These are phyloP conservation scores for Schizonepeta tenuifolia DNA, from an alignment of 257 asterid species.

Conservation along the genomic window DNA sequence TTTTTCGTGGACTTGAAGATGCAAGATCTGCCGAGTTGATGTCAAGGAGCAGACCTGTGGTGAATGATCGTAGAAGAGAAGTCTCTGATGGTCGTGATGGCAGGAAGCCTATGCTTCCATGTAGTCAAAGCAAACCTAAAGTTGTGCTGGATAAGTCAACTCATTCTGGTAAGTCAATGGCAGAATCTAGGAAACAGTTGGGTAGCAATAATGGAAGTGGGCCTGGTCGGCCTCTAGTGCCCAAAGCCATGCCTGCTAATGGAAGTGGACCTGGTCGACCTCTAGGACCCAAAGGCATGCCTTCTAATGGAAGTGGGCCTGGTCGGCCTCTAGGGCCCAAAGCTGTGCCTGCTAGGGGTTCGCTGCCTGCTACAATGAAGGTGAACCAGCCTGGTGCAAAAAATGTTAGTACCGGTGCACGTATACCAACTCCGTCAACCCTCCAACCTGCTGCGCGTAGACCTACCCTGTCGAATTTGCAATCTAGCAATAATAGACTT, in stretches of 20 bases:
- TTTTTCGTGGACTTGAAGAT: slow-evolving; percentile 82
- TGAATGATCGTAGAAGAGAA: slow-evolving; percentile 49
- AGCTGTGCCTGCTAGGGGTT: slow-evolving; percentile 48
- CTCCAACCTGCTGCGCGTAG: slow-evolving; percentile 38
- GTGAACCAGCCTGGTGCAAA: slow-evolving; percentile 40
- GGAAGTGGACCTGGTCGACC: slow-evolving; percentile 90
- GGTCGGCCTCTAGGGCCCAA: slow-evolving; percentile 70
- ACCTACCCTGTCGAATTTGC: slow-evolving; percentile 35
- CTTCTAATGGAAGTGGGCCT: slow-evolving; percentile 45
- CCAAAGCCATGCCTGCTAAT: slow-evolving; percentile 51
- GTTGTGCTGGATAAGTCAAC: slow-evolving; percentile 43
- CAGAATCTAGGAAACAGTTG: slow-evolving; percentile 53
- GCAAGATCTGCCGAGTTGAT: slow-evolving; percentile 49
- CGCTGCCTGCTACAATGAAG: slow-evolving; percentile 47
- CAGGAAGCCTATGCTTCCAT: slow-evolving; percentile 39
- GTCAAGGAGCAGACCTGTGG: slow-evolving; percentile 48
- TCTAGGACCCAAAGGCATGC: slow-evolving; percentile 44
- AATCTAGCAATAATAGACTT: slow-evolving; percentile 42
- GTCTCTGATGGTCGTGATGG: slow-evolving; percentile 46
- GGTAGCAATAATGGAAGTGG: slow-evolving; percentile 66
- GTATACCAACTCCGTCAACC: slow-evolving; percentile 42
- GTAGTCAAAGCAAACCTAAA: slow-evolving; percentile 50
- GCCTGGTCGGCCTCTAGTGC: slow-evolving; percentile 73
- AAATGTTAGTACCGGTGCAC: slow-evolving; percentile 36
- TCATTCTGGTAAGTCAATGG: slow-evolving; percentile 38